These are phyloP conservation scores for Suillus ampliporus DNA, from an alignment of 768 basidiomycete genomes.

Conservation along the genomic window DNA sequence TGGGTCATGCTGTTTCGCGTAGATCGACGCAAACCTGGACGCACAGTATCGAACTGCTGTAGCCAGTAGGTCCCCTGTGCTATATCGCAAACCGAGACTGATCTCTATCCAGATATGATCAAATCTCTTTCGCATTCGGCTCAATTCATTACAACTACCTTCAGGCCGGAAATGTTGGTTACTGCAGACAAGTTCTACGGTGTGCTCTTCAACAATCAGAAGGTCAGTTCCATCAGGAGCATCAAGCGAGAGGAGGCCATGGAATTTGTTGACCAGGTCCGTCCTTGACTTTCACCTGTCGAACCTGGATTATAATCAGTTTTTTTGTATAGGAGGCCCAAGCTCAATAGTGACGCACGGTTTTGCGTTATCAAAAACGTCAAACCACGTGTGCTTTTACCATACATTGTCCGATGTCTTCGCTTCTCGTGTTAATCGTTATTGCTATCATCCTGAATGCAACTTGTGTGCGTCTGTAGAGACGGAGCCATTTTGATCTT, in stretches of 20 bases:
- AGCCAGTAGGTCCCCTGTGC: conserved; percentile 64
- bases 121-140: conserved; percentile 84
- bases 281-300: conserved; percentile 20
- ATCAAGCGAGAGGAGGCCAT: conserved; percentile 92
- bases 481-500: neutral
- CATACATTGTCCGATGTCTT: neutral
- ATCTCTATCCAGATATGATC: conserved; percentile 67
- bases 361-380: too few species aligned
- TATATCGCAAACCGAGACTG: conserved; percentile 25
- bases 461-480: neutral
- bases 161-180: conserved; percentile 96
- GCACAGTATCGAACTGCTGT: conserved; percentile 98
- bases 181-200: conserved; percentile 98
- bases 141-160: conserved; percentile 98
- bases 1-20: conserved; percentile 7
- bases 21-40: conserved; percentile 98
- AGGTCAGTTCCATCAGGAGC: conserved; percentile 86
- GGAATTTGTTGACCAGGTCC: conserved; percentile 91
- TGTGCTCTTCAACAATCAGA: conserved; percentile 94
- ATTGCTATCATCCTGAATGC: conserved; percentile 4
- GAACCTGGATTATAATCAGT: conserved; percentile 8
- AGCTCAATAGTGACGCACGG: conserved; percentile 41
- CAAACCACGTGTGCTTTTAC: neutral
- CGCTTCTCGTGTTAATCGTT: neutral
- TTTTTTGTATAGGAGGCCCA: conserved; percentile 48